Evolutionary conservation across 2,329 filamentous ascomycete species (phyloP).

Genomic region (Calonectria pteridis): DNA sequence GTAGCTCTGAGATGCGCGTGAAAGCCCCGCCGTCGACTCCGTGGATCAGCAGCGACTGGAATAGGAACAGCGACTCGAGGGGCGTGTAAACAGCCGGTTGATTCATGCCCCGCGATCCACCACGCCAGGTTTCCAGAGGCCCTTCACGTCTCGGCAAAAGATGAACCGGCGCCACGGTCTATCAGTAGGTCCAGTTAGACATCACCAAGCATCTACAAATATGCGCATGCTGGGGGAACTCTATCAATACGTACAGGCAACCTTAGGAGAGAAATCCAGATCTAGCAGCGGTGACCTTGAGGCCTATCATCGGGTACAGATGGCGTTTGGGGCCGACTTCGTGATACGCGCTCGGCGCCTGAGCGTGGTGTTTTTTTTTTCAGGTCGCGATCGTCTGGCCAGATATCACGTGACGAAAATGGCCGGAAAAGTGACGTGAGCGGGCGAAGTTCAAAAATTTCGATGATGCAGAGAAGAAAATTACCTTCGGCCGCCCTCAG

Average conservation of each 20-base stretch:
- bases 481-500: conserved; percentile 33
- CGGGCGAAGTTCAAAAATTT: conserved; percentile 33
- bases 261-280: conserved; percentile 46
- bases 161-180: conserved; percentile 69
- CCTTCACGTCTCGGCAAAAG: conserved; percentile 64
- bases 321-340: conserved; percentile 38
- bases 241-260: conserved; percentile 48
- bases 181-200: conserved; percentile 43
- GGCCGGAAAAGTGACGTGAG: conserved; percentile 35
- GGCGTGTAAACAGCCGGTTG: conserved; percentile 77
- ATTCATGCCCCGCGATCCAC: conserved; percentile 68
- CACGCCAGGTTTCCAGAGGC: conserved; percentile 69
- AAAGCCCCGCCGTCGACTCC: conserved; percentile 77
- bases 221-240: conserved; percentile 40
- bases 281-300: conserved; percentile 41
- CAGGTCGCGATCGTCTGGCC: conserved; percentile 43
- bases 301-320: conserved; percentile 46
- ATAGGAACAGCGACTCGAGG: conserved; percentile 88
- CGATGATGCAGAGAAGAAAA: conserved; percentile 49
- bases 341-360: conserved; percentile 37
- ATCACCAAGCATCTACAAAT: conserved; percentile 40
- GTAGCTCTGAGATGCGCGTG: conserved; percentile 77
- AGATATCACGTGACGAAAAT: conserved; percentile 49
- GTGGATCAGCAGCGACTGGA: conserved; percentile 80
- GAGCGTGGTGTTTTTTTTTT: conserved; percentile 42